Evolutionary conservation across 2,329 filamentous ascomycete species (phyloP).

Genomic region (Didymella keratinophila): DNA sequence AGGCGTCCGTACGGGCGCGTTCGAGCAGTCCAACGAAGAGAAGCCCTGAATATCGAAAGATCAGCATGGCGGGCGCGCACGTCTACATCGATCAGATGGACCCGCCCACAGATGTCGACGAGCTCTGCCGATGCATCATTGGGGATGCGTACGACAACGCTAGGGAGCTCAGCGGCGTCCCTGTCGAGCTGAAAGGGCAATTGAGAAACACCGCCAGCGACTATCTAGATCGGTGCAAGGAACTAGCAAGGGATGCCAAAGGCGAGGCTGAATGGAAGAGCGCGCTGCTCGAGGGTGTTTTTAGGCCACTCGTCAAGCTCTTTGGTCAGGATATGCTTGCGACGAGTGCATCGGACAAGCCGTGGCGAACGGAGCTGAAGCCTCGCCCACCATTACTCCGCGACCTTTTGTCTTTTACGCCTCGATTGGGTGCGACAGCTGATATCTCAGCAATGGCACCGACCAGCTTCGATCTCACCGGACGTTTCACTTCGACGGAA

Average conservation of each 20-base stretch:
- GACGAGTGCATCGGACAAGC: slow-evolving; percentile 10
- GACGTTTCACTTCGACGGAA: background rate
- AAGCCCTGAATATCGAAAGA: slow-evolving; percentile 7
- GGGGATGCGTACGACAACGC: background rate
- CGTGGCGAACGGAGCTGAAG: slow-evolving; percentile 9
- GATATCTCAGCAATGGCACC: background rate
- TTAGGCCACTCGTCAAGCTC: slow-evolving; percentile 3
- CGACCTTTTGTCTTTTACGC: slow-evolving; percentile 1
- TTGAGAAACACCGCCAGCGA: slow-evolving; percentile 2
- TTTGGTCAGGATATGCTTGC: background rate
- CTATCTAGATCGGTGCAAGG: slow-evolving; percentile 1
- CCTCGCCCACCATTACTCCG: slow-evolving; percentile 4
- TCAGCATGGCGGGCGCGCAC: slow-evolving; percentile 1
- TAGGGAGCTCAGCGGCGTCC: slow-evolving; percentile 1
- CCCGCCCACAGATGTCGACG: slow-evolving; percentile 2
- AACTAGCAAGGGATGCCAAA: slow-evolving; percentile 7
- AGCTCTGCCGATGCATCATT: background rate
- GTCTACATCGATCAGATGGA: slow-evolving; percentile 7
- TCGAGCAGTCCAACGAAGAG: slow-evolving; percentile 8
- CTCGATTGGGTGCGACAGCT: background rate
- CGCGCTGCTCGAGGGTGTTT: slow-evolving; percentile 1
- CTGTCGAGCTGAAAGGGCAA: background rate
- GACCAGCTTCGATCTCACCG: background rate
- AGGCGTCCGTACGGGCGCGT: slow-evolving; percentile 3
- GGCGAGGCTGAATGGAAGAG: slow-evolving; percentile 10